Evolutionary conservation across 768 basidiomycete genomes (phyloP), one percentile per base, ranked within the genome.

Genomic region (Russula earlei): DNA sequence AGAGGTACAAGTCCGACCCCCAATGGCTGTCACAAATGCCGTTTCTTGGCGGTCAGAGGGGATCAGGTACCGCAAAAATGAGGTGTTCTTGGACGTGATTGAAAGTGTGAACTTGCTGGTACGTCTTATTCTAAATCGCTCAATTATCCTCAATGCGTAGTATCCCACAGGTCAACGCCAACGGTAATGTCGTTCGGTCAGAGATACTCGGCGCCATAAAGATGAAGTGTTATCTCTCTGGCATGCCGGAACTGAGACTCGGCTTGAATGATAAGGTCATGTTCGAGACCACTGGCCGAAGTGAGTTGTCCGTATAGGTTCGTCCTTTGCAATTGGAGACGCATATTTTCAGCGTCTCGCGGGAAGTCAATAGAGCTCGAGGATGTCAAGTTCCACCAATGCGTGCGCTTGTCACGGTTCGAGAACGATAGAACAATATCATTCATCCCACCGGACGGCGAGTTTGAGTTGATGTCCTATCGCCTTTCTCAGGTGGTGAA

Each of bases 351-450:
- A 56, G 91, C 91, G 22, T 85, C 92, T 0, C 83, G 95, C 12
- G 95, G 95, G 12, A 99, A 98, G 71, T 87, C 96, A 2, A 96
- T 99, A 63, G 96, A 99, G 72, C 96, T 99, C 89, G 96, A 99
- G 69, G 96, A 98, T 65, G 91, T 97, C 74, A 97, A 97, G 69
- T 99, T 99, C 75, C 96, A 99, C 67, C 96, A 99, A 77, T 99
- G 96, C 66, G 96, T 98, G 11, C 91, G 96, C 10, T 78, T 99
- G 22, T 87, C 93, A 10, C 83, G 95, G 7, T 99, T 99, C 67
- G 96, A 99, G 67, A 97, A 96, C 70, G 95, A 99, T 72, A 86
- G 96, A 58, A 98, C 95, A 0, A 99, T 98, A 67, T 93, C 91
- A 34, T 99, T 99, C 74, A 99, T 98, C 64, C 96, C 96, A 0